Conservation (phyloP, 768 basidiomycete genomes). For the Lentinula sp. region DNA sequence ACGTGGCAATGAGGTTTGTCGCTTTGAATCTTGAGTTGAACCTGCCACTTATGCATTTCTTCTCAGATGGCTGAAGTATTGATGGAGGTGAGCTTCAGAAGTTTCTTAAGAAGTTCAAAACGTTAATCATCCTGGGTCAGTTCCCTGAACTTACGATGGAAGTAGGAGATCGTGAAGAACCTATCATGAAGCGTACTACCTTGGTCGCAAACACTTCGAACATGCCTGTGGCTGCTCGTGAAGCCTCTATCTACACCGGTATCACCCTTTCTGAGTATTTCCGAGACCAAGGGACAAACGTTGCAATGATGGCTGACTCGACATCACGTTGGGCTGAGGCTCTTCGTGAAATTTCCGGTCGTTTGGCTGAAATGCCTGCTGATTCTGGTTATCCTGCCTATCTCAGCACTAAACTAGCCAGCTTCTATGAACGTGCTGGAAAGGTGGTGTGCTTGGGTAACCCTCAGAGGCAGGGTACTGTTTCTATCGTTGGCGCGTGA, state of each 20-base stretch:
- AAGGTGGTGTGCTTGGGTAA: constrained; percentile 91
- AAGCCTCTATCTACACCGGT: constrained; percentile 99
- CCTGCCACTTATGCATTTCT: constrained; percentile 6
- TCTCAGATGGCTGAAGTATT: constrained; percentile 92
- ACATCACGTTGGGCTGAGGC: constrained; percentile 99
- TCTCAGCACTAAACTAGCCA: constrained; percentile 89
- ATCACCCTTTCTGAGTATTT: constrained; percentile 99
- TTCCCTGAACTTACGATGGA: constrained; percentile 95
- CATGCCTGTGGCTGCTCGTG: constrained; percentile 99
- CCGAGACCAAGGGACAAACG: constrained; percentile 97
- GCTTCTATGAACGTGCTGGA: constrained; percentile 98
- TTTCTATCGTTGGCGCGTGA: constrained; percentile 98
- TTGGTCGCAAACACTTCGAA: constrained; percentile 99
- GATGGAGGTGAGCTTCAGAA: constrained; percentile 64
- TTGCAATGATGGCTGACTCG: constrained; percentile 99
- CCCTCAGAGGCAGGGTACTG: constrained; percentile 83
- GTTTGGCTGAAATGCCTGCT: constrained; percentile 98
- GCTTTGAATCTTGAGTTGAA: not conserved
- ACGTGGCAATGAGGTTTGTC: constrained; percentile 86
- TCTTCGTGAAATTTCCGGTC: constrained; percentile 97
- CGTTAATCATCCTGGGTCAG: constrained; percentile 21
- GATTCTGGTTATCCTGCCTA: constrained; percentile 99
- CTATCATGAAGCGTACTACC: constrained; percentile 99
- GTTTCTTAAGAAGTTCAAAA: not conserved
- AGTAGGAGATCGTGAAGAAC: constrained; percentile 87